phyloP scores from a whole-genome alignment of 257 asterid genomes.

The Petunia axillaris region DNA sequence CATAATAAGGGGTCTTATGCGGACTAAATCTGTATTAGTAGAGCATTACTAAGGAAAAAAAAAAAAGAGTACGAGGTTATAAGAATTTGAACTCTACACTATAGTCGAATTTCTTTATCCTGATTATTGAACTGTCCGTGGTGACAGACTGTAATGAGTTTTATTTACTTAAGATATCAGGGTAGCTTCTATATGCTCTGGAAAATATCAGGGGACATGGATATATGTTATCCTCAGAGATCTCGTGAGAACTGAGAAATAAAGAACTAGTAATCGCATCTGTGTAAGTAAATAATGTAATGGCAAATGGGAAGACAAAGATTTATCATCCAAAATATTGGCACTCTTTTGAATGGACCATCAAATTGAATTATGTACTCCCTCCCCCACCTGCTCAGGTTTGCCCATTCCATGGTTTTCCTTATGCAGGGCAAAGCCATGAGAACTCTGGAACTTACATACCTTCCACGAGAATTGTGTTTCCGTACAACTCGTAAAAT shows the following conservation, averaged over 20 bases:
- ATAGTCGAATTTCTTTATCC: too few relatives aligned
- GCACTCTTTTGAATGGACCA: slow-evolving; percentile 2
- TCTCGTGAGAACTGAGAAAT: neutral
- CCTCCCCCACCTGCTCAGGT: neutral
- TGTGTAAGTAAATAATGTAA: slow-evolving; percentile 14
- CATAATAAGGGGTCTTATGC: too few relatives aligned
- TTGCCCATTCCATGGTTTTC: neutral
- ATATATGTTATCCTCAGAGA: neutral
- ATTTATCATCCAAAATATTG: slow-evolving; percentile 14
- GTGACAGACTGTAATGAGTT: too few relatives aligned
- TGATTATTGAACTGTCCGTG: too few relatives aligned
- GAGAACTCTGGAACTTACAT: neutral
- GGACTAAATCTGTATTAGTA: too few relatives aligned
- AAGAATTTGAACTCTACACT: too few relatives aligned
- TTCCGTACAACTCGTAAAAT: neutral
- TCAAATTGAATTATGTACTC: neutral
- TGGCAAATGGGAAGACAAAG: slow-evolving; percentile 1
- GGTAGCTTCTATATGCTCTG: neutral
- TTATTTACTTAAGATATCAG: neutral
- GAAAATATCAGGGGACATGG: slow-evolving; percentile 14
- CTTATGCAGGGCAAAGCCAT: neutral
- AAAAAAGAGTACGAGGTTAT: too few relatives aligned
- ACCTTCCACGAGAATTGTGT: neutral
- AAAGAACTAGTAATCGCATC: neutral
- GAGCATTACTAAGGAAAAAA: too few relatives aligned